A percentile compares a stretch with the other conserved stretches of the same genome.
Conservation (phyloP, 805 yeast genomes). For the Wickerhamomyces alni region DNA sequence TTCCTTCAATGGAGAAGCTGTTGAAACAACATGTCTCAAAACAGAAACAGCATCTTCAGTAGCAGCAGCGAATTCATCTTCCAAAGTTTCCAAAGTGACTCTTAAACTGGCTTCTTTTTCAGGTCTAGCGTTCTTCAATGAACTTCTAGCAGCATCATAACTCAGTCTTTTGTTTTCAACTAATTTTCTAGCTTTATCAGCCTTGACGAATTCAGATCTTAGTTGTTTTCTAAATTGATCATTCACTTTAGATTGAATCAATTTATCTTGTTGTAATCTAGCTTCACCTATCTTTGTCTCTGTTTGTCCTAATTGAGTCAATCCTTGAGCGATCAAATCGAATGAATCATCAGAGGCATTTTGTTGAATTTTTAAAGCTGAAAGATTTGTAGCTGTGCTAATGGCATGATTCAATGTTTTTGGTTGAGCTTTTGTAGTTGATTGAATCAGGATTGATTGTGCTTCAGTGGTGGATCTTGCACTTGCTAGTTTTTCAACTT, state of each 20-base stretch:
- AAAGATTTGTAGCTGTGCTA: constrained; percentile 61
- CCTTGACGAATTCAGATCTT: constrained; percentile 52
- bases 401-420: constrained; percentile 81
- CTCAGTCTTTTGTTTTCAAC: constrained; percentile 75
- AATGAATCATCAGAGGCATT: constrained; percentile 32
- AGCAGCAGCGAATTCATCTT: constrained; percentile 85
- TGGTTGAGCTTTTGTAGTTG: constrained; percentile 51
- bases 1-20: constrained; percentile 62
- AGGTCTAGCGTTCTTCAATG: constrained; percentile 42
- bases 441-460: constrained; percentile 57
- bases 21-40: constrained; percentile 74
- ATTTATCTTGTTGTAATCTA: constrained; percentile 74
- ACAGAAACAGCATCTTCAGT: constrained; percentile 82
- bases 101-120: constrained; percentile 69
- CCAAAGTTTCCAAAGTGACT: constrained; percentile 75
- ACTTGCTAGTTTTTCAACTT: constrained; percentile 60
- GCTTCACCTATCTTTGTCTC: constrained; percentile 77
- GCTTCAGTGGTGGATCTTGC: constrained; percentile 81
- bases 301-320: constrained; percentile 61
- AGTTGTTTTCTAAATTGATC: constrained; percentile 57
- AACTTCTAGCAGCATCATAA: constrained; percentile 72
- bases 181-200: constrained; percentile 60
- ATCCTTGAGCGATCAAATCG: constrained; percentile 52
- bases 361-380: constrained; percentile 26
- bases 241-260: constrained; percentile 65